Percentiles rank a stretch among this genome's conserved stretches.
These are phyloP conservation scores for Dipodascus albidus DNA, from an alignment of 805 yeast species.

Conservation along the genomic window DNA sequence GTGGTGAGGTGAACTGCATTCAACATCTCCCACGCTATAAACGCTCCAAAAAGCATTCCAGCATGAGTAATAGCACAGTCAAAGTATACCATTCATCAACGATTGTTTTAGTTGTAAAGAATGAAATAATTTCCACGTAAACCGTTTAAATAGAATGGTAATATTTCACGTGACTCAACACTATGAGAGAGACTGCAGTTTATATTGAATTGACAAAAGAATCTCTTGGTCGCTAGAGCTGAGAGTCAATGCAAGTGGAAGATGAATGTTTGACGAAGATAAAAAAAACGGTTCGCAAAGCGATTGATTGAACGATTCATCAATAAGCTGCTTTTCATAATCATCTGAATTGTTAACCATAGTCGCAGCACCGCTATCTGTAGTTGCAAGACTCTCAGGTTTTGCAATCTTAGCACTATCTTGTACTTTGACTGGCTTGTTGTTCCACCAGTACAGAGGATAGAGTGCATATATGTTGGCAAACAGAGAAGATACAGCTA, in stretches of 20 bases:
- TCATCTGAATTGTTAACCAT: too few species aligned
- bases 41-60: not conserved
- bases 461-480: not conserved
- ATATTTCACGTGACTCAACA: not conserved
- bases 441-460: not conserved
- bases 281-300: not conserved
- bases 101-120: constrained; percentile 1
- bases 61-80: not conserved
- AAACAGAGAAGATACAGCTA: not conserved
- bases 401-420: too few species aligned
- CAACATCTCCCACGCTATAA: not conserved
- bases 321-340: too few species aligned
- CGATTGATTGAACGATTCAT: too few species aligned
- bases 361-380: too few species aligned
- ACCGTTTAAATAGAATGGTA: too few species aligned
- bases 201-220: not conserved
- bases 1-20: constrained; percentile 1
- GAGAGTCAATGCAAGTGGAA: not conserved
- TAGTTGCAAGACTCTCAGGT: too few species aligned
- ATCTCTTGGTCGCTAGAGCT: not conserved
- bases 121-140: too few species aligned
- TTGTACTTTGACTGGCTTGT: too few species aligned
- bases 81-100: constrained; percentile 1
- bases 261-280: not conserved
- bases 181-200: not conserved